A percentile compares a stretch with the other conserved stretches of the same genome.
These are phyloP conservation scores for Neurospora sublineolata DNA, from an alignment of 495 filamentous ascomycete species.

Conservation along the genomic window DNA sequence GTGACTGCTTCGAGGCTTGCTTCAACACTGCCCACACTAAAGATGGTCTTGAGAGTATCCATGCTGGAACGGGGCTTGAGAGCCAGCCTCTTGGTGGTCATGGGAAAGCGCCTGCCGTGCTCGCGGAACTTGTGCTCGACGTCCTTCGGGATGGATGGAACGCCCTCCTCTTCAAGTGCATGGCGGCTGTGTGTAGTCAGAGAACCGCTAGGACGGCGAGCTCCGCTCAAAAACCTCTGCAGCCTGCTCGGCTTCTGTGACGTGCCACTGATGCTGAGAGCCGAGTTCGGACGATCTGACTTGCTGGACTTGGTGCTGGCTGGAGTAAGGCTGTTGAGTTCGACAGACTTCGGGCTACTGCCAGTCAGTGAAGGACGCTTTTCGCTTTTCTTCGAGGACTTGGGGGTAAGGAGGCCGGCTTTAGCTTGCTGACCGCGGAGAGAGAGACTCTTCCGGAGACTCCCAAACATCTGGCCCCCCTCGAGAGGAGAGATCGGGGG, in stretches of 20 bases:
- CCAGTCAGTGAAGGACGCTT: background rate
- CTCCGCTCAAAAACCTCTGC: slow-evolving; percentile 28
- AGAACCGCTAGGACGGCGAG: slow-evolving; percentile 15
- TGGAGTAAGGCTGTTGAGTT: slow-evolving; percentile 13
- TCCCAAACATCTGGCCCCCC: background rate
- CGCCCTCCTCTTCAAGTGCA: slow-evolving; percentile 13
- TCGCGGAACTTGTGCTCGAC: slow-evolving; percentile 26
- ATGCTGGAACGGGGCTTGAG: slow-evolving; percentile 23
- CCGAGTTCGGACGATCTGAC: slow-evolving; percentile 19
- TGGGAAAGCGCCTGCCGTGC: slow-evolving; percentile 17
- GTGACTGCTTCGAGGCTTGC: slow-evolving; percentile 17
- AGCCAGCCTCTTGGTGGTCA: slow-evolving; percentile 23
- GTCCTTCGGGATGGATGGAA: slow-evolving; percentile 23
- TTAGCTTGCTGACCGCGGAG: background rate
- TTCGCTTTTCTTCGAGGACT: background rate
- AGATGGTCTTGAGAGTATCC: slow-evolving; percentile 32
- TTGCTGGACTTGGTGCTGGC: slow-evolving; percentile 14
- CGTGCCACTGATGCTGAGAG: slow-evolving; percentile 22
- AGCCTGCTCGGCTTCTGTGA: slow-evolving; percentile 27
- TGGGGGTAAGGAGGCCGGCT: background rate
- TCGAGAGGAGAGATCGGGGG: background rate
- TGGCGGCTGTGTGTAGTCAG: slow-evolving; percentile 22
- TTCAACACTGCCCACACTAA: slow-evolving; percentile 29
- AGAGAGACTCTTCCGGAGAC: slow-evolving; percentile 1
- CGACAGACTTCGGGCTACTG: slow-evolving; percentile 11